Percentiles rank a stretch among this genome's conserved stretches.
Evolutionary conservation across 192 early-diverging fungal species (phyloP).

Genomic region (Phlyctochytrium arcticum): DNA sequence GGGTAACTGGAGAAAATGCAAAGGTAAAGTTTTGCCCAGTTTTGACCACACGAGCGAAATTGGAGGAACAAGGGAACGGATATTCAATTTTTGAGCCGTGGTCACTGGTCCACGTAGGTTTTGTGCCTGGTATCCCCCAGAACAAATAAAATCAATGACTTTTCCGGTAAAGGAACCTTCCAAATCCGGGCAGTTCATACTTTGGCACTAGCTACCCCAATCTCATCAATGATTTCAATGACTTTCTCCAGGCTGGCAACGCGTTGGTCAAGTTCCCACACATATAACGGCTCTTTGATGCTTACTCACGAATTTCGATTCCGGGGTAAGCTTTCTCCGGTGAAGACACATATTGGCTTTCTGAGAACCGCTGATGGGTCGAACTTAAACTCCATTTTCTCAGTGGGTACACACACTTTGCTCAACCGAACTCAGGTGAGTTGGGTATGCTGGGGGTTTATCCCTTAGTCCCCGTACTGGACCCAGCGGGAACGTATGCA

Average conservation of each 20-base stretch:
- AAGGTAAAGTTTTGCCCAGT: too few relatives aligned
- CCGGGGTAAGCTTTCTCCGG: conserved; percentile 8
- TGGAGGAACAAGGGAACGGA: too few relatives aligned
- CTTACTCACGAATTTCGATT: conserved; percentile 5
- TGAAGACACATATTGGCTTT: conserved; percentile 24
- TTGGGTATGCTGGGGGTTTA: too few relatives aligned
- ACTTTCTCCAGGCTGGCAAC: conserved; percentile 10
- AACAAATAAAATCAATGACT: background rate
- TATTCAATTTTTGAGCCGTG: conserved; percentile 27
- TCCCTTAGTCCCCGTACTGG: too few relatives aligned
- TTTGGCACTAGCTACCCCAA: conserved; percentile 32
- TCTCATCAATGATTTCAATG: conserved; percentile 24
- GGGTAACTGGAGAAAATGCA: too few relatives aligned
- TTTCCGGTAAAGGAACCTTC: background rate
- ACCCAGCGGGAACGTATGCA: too few relatives aligned
- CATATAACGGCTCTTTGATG: too few relatives aligned
- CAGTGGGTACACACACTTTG: too few relatives aligned
- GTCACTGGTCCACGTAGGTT: conserved; percentile 37
- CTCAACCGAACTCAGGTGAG: too few relatives aligned
- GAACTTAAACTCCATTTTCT: conserved; percentile 23
- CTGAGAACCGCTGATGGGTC: conserved; percentile 19
- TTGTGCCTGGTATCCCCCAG: conserved; percentile 44
- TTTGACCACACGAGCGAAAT: too few relatives aligned
- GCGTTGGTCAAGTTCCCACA: background rate
- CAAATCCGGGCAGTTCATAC: conserved; percentile 1